Evolutionary conservation across 129 eudicot species (phyloP), one percentile per base, ranked within the genome.

Genomic region (Calendula officinalis): DNA sequence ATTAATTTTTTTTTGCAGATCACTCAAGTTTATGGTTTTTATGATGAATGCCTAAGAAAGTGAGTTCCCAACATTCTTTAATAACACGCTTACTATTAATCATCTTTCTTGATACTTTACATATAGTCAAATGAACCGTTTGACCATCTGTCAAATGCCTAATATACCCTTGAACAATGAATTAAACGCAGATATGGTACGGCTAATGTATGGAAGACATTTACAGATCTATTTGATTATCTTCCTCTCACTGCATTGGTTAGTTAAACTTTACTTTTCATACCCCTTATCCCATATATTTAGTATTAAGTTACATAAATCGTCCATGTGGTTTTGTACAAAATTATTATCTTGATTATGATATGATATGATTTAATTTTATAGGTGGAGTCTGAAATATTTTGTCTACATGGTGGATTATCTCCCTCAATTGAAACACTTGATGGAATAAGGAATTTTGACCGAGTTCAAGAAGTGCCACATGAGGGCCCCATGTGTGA

Each of bases 401-500:
- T 89, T 76, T 89, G 97, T 75, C 86, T 89, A 40, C 96, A 89
- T 76, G 97, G 97, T 56, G 97, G 97, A 63, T 74, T 89, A 71
- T 89, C 97, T 3, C 97, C 97, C 37, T 89, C 97, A 7, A 82
- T 89, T 68, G 97, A 89, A 69, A 89, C 88, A 12, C 95, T 89
- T 45, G 97, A 89, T 56, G 83, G 77, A 60, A 86, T 89, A 56
- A 77, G 97, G 14, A 86, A 86, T 64, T 86, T 89, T 53, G 97
- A 89, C 16, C 91, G 97, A 60, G 90, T 89, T 66, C 97, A 89
- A 86, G 97, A 89, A 75, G 97, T 89, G 46, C 97, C 97, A n/a
- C 97, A 89, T 11, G 97, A 89, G 77, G 97, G 97, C 8, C 86
- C 97, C 62, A 89, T 89, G 97, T 89, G 97, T 75, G 97, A 89